A percentile compares a stretch with the other conserved stretches of the same genome.
Conservation (phyloP, 176 grass and related monocot genomes). For the Oryza nivara region DNA sequence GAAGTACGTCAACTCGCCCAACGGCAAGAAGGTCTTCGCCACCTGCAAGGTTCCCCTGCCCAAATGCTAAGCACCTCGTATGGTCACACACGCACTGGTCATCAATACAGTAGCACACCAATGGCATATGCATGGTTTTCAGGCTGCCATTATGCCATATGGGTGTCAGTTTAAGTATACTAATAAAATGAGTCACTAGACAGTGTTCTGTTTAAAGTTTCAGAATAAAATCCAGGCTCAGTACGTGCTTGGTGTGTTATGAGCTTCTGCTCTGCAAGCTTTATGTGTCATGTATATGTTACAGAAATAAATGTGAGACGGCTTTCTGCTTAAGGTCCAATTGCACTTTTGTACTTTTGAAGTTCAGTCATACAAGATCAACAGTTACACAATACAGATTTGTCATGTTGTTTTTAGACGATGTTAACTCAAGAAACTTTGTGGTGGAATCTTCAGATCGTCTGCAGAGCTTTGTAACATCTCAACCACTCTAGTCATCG, state of each 20-base stretch:
- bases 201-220: neutral
- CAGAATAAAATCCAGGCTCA: constrained; percentile 16
- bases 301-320: neutral
- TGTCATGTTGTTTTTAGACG: neutral
- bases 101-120: neutral
- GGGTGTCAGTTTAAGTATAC: neutral
- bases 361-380: neutral
- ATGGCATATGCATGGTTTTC: neutral
- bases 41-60: constrained; percentile 52
- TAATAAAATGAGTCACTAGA: neutral
- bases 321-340: neutral
- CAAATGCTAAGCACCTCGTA: constrained; percentile 23
- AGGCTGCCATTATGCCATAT: neutral
- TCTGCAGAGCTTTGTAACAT: constrained; percentile 46
- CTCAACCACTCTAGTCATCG: constrained; percentile 53
- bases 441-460: constrained; percentile 44
- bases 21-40: constrained; percentile 81
- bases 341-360: neutral
- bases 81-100: neutral
- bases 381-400: neutral
- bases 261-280: constrained; percentile 8
- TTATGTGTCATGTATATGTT: neutral
- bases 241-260: neutral
- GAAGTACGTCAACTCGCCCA: constrained; percentile 87
- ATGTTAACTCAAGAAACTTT: neutral